Evolutionary conservation across 441 rosid species (phyloP), one percentile per base, ranked within the genome.

Genomic region (Theobroma grandiflorum): DNA sequence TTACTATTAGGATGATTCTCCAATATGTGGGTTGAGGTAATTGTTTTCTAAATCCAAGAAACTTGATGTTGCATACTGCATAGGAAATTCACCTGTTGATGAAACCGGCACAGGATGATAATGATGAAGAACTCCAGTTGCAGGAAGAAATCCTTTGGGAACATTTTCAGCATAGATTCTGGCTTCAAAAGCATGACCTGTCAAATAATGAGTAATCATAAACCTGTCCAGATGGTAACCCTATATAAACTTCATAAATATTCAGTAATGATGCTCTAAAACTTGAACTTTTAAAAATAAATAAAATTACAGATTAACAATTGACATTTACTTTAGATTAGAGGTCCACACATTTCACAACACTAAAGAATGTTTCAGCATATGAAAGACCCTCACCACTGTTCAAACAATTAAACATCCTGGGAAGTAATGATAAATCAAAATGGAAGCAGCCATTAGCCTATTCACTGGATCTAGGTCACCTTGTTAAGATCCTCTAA

Each of bases 161-260:
- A 95, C 97, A 84, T 96, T 96, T 92, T 96, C 99, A 75, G 99
- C 99, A 72, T 96, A 93, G 86, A 95, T 95, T 61, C 98, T 86
- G 53, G 98, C 96, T 88, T 96, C 99, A 90, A 96, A 96, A 80
- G 99, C 96, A 77, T 95, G 98, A 78, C 99, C 99, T 93, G 87
- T 86, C 80, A 85, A 87, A 84, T 6, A 72, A 74, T 15, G 16
- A 85, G 61, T 31, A 43, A 63, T 62, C 47, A 70, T 20, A 66
- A 79, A 14, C 18, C 66, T 22, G 45, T 57, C n/a, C 70, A 43
- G 26, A 70, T 14, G 64, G 4, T 40, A 53, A 68, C 52, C 68
- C 22, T 22, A 22, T 58, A 22, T 40, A 42, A 64, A 40, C 33
- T 22, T 74, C 40, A 42, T 15, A 74, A 37, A n/a, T 37, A n/a